Base-by-base conservation (phyloP, 164 flowering plant species). In the Amborella trichopoda region DNA sequence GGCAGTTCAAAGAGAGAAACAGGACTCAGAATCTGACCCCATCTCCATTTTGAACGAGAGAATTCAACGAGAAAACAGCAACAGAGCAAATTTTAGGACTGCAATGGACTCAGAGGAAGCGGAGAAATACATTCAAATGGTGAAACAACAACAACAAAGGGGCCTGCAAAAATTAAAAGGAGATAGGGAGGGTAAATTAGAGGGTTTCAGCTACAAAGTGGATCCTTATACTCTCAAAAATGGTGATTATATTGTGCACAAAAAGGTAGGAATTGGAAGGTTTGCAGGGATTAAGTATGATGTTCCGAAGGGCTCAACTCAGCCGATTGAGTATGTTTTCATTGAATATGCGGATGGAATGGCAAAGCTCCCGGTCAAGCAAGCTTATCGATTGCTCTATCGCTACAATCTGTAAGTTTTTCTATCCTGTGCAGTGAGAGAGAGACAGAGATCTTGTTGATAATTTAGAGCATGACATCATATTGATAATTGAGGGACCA, bases 231-330 rank as follows among this genome's bases (percentile, higher is more conserved):
- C 72, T 9, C 75, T 91, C 13, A 64, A 63, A 5, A 36, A 76
- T 1, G 98, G 98, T 2, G 98, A 91, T 53, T 84, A 78, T 54
- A 94, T 87, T n/a, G 96, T 86, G 54, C 98, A 91, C 34, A 83
- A 80, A 73, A 91, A 81, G 54, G 96, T 91, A 13, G 98, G 98
- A 0, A 47, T 91, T 64, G 98, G 98, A 17, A 52, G 78, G 22
- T 91, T 87, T 55, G 85, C 81, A 1, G 78, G 81, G 41, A 84
- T 87, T 44, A 83, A 80, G 46, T 69, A 59, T n/a, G 94, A 87
- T 56, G 73, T 69, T 3, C 53, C 77, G 0, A 77, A 69, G 57
- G 69, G 23, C 39, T 68, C 71, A 0, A 4, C 68, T 0, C 60
- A 55, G 52, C 79, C 85, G 0, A 47, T 66, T 50, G 93, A 83